These are phyloP conservation scores for Starmera pachycereana DNA, from an alignment of 805 yeast genomes.

Conservation along the genomic window DNA sequence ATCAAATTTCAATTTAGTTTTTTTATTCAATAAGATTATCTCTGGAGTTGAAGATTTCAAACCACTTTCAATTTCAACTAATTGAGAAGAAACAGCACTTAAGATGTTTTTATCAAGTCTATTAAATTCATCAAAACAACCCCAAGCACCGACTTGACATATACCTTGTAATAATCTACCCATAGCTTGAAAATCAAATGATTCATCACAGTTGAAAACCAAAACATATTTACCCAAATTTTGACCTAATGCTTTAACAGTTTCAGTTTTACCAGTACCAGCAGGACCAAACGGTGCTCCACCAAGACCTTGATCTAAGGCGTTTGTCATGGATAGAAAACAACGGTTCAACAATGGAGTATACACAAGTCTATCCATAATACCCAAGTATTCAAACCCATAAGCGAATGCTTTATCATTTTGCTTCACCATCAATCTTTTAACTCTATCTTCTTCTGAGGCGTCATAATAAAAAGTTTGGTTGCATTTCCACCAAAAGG, in stretches of 20 bases:
- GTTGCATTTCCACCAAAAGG: slow-evolving; percentile 39
- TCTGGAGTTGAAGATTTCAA: slow-evolving; percentile 17
- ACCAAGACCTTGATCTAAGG: slow-evolving; percentile 66
- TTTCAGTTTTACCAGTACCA: slow-evolving; percentile 94
- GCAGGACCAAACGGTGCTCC: slow-evolving; percentile 95
- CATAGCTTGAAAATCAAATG: slow-evolving; percentile 73
- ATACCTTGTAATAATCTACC: slow-evolving; percentile 70
- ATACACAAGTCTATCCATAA: slow-evolving; percentile 59
- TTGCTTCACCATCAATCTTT: slow-evolving; percentile 37
- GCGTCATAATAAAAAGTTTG: slow-evolving; percentile 37
- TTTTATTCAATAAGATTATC: slow-evolving; percentile 34
- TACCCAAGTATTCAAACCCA: slow-evolving; percentile 79
- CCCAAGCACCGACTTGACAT: slow-evolving; percentile 84
- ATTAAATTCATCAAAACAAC: slow-evolving; percentile 93
- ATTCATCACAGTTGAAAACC: slow-evolving; percentile 87
- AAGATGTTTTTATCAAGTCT: slow-evolving; percentile 60
- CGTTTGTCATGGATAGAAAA: slow-evolving; percentile 61
- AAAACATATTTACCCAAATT: slow-evolving; percentile 71
- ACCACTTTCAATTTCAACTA: slow-evolving; percentile 60
- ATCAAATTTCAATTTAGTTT: slow-evolving; percentile 28
- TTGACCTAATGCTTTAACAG: slow-evolving; percentile 75
- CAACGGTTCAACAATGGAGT: slow-evolving; percentile 64
- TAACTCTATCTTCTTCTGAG: slow-evolving; percentile 17
- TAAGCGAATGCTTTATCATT: slow-evolving; percentile 43
- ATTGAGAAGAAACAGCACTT: slow-evolving; percentile 77